Conservation (phyloP, 768 basidiomycete species). For the Boletus rubroflammeus region DNA sequence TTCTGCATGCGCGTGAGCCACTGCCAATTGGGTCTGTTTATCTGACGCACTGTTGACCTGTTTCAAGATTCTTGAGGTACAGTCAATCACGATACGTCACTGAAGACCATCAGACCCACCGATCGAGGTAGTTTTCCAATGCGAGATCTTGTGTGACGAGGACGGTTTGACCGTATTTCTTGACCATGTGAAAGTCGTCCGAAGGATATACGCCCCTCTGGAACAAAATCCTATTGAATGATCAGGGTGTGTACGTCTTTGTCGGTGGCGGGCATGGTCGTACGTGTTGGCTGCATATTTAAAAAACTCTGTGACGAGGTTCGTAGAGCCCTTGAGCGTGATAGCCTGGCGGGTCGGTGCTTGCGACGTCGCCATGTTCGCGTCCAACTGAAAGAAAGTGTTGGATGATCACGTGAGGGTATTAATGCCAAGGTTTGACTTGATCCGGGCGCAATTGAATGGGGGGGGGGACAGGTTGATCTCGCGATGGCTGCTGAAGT, state of each 20-base stretch:
- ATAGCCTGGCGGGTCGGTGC: conserved; percentile 67
- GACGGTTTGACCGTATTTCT: conserved; percentile 97
- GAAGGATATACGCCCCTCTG: conserved; percentile 96
- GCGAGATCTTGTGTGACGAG: conserved; percentile 92
- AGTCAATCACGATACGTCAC: neutral
- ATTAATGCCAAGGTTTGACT: neutral
- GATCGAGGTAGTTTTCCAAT: conserved; percentile 89
- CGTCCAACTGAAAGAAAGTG: neutral
- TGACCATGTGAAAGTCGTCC: conserved; percentile 99
- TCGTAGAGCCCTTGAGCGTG: conserved; percentile 92
- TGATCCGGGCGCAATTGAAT: too few relatives aligned
- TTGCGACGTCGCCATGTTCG: conserved; percentile 43
- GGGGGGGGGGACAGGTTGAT: neutral
- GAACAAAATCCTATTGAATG: conserved; percentile 73
- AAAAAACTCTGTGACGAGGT: conserved; percentile 96
- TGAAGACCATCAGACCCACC: conserved; percentile 35
- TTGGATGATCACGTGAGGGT: neutral
- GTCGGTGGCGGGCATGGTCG: conserved; percentile 23
- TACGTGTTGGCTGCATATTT: conserved; percentile 98
- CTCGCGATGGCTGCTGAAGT: conserved; percentile 15
- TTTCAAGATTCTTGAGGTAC: conserved; percentile 67
- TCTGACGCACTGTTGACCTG: conserved; percentile 82
- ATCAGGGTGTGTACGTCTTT: neutral
- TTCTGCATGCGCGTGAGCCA: conserved; percentile 43
- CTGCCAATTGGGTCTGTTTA: neutral